These are phyloP conservation scores for Ophidiomyces ophidiicola DNA, from an alignment of 2,329 filamentous ascomycete genomes.

Conservation along the genomic window DNA sequence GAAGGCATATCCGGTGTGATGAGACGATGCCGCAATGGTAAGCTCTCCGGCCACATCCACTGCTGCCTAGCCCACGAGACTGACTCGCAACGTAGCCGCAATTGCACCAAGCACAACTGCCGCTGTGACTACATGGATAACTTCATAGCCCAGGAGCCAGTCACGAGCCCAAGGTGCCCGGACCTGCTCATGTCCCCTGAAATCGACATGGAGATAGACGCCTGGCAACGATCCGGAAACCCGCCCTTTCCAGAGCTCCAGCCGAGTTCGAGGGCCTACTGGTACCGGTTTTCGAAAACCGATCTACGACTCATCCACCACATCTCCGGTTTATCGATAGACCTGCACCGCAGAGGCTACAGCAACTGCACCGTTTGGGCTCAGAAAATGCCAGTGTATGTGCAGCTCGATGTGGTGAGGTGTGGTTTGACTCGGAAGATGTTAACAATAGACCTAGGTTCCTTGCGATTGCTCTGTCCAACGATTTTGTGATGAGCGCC, in stretches of 20 bases:
- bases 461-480: conserved; percentile 66
- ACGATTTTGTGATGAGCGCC: conserved; percentile 87
- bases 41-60: conserved; percentile 23
- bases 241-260: conserved; percentile 76
- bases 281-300: conserved; percentile 59
- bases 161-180: conserved; percentile 41
- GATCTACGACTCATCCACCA: conserved; percentile 86
- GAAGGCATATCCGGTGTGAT: conserved; percentile 92
- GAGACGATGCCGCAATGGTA: conserved; percentile 97
- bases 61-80: background rate
- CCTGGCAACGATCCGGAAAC: conserved; percentile 71
- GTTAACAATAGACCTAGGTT: conserved; percentile 44
- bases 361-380: conserved; percentile 87
- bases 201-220: conserved; percentile 65
- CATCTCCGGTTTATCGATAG: conserved; percentile 70
- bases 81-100: conserved; percentile 51
- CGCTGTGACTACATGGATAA: conserved; percentile 96
- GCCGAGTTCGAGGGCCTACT: conserved; percentile 61
- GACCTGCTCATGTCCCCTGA: conserved; percentile 75
- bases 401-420: conserved; percentile 17
- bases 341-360: conserved; percentile 64
- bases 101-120: conserved; percentile 98
- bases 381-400: conserved; percentile 81
- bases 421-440: background rate
- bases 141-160: conserved; percentile 43